Conservation (phyloP, 2,329 filamentous ascomycete genomes). For the Cephalotrichum gorgonifer region DNA sequence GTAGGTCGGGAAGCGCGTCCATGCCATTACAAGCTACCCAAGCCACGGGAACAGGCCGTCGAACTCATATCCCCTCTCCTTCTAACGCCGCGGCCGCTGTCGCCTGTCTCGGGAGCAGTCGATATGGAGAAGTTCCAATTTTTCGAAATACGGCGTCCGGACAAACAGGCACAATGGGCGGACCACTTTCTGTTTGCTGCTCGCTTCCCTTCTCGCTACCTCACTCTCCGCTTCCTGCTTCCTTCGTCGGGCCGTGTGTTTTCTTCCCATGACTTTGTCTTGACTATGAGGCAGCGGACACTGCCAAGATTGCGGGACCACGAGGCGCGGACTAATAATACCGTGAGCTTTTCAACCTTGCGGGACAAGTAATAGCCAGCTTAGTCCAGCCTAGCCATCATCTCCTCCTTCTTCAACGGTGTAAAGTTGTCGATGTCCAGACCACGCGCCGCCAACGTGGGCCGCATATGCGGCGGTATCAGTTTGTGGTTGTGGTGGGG, state of each 20-base stretch:
- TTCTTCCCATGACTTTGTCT: not conserved
- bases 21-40: slow-evolving; percentile 3
- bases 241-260: not conserved
- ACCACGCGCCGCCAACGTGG: slow-evolving; percentile 63
- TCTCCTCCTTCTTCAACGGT: slow-evolving; percentile 84
- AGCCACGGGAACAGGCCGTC: not conserved
- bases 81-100: not conserved
- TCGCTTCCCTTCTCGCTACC: not conserved
- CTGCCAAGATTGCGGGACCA: not conserved
- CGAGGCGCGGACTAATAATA: not conserved
- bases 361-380: not conserved
- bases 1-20: slow-evolving; percentile 1
- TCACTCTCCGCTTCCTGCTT: slow-evolving; percentile 1
- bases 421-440: slow-evolving; percentile 92
- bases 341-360: not conserved
- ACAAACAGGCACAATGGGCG: not conserved
- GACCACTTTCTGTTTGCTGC: not conserved
- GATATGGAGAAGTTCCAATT: slow-evolving; percentile 3
- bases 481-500: slow-evolving; percentile 79
- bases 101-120: not conserved
- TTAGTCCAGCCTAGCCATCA: slow-evolving; percentile 97
- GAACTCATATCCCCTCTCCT: not conserved
- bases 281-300: not conserved
- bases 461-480: slow-evolving; percentile 72
- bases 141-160: not conserved